phyloP scores from a whole-genome alignment of 495 filamentous ascomycete genomes.

The Bacidia gigantensis region DNA sequence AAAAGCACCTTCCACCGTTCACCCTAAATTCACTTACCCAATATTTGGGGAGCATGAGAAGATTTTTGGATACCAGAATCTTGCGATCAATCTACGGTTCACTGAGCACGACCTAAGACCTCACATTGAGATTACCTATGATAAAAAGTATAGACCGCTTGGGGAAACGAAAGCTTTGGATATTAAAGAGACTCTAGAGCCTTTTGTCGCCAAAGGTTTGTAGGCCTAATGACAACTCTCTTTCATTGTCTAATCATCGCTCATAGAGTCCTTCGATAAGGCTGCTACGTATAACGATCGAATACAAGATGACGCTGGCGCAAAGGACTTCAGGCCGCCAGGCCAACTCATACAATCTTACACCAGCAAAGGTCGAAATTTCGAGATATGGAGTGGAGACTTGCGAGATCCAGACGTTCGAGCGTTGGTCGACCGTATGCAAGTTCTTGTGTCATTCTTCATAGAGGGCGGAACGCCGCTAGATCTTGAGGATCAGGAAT shows the following conservation, averaged over 20 bases:
- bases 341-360: slow-evolving; percentile 42
- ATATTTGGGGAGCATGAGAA: slow-evolving; percentile 84
- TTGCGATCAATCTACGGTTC: slow-evolving; percentile 64
- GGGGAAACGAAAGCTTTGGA: slow-evolving; percentile 59
- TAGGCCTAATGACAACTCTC: neutral
- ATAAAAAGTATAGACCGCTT: slow-evolving; percentile 57
- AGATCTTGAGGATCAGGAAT: slow-evolving; percentile 56
- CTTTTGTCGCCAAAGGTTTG: slow-evolving; percentile 54
- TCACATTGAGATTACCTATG: slow-evolving; percentile 54
- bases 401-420: slow-evolving; percentile 44
- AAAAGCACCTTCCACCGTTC: slow-evolving; percentile 51
- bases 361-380: slow-evolving; percentile 32
- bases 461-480: slow-evolving; percentile 79
- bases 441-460: slow-evolving; percentile 72
- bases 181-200: slow-evolving; percentile 47
- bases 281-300: slow-evolving; percentile 44
- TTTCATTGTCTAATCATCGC: too few relatives aligned
- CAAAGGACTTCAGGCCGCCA: slow-evolving; percentile 47
- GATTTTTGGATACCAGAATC: slow-evolving; percentile 77
- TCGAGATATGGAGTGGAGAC: slow-evolving; percentile 49
- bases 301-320: slow-evolving; percentile 36
- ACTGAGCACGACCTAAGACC: slow-evolving; percentile 71
- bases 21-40: slow-evolving; percentile 76
- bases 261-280: slow-evolving; percentile 47
- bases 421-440: slow-evolving; percentile 58